A percentile compares a stretch with the other conserved stretches of the same genome.
Evolutionary conservation across 2,329 filamentous ascomycete genomes (phyloP).

Genomic region (Fusarium sublunatum): DNA sequence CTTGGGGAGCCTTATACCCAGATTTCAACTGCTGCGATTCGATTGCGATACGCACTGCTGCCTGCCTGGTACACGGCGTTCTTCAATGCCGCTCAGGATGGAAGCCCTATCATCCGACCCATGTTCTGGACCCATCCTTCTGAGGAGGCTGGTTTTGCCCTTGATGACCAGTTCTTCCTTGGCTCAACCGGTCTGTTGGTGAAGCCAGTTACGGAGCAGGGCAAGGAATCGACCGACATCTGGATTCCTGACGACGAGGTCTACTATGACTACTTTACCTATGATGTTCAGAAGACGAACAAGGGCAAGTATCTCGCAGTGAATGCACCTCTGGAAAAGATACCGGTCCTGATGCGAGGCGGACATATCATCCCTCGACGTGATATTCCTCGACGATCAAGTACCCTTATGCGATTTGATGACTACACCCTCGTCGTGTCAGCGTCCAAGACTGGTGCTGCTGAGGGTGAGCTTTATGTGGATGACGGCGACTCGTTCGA

Average conservation of each 20-base stretch:
- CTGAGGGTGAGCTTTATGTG: constrained; percentile 85
- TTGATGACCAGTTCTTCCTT: constrained; percentile 95
- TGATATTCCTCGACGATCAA: constrained; percentile 86
- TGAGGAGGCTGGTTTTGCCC: constrained; percentile 85
- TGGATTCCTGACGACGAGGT: constrained; percentile 90
- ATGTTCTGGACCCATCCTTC: constrained; percentile 92
- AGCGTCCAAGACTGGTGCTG: constrained; percentile 69
- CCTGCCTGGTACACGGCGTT: constrained; percentile 98
- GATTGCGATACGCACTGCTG: constrained; percentile 87
- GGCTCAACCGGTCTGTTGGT: constrained; percentile 89
- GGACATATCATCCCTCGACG: constrained; percentile 92
- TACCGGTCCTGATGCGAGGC: constrained; percentile 91
- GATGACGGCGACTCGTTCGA: constrained; percentile 97
- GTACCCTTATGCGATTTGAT: constrained; percentile 90
- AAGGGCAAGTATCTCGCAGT: constrained; percentile 77
- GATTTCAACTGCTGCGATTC: constrained; percentile 88
- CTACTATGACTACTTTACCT: constrained; percentile 97
- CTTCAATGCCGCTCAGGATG: constrained; percentile 84
- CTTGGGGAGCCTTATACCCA: constrained; percentile 83
- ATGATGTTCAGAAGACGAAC: constrained; percentile 75
- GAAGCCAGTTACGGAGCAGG: constrained; percentile 88
- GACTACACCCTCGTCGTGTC: constrained; percentile 89
- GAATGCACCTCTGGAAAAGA: constrained; percentile 82
- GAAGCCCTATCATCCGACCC: constrained; percentile 87
- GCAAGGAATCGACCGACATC: constrained; percentile 76